Conservation (phyloP, 2,329 filamentous ascomycete genomes). For the Aspergillus uvarum region DNA sequence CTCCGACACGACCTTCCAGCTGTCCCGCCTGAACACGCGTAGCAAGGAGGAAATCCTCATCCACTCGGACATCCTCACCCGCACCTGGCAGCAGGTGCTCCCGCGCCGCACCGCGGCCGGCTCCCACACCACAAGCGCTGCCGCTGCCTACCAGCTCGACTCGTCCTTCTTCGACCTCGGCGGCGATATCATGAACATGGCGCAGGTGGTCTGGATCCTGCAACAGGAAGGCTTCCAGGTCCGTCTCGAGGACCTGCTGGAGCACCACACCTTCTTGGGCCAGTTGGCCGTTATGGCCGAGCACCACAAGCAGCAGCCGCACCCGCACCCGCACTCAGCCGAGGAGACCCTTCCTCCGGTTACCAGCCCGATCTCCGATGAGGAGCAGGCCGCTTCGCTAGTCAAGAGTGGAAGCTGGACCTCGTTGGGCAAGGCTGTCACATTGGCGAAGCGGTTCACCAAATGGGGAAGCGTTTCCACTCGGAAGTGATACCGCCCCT, state of each 20-base stretch:
- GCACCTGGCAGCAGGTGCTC: constrained; percentile 43
- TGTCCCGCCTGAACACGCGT: constrained; percentile 37
- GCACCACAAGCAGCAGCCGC: constrained; percentile 27
- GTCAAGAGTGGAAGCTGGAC: constrained; percentile 24
- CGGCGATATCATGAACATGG: constrained; percentile 44
- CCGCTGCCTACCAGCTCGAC: constrained; percentile 36
- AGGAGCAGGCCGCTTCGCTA: neutral
- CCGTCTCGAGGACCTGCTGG: constrained; percentile 41
- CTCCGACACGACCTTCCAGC: constrained; percentile 34
- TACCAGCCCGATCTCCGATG: neutral
- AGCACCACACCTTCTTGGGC: constrained; percentile 43
- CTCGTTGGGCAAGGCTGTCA: constrained; percentile 27
- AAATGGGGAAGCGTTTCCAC: constrained; percentile 27
- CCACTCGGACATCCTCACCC: constrained; percentile 40
- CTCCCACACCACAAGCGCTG: constrained; percentile 16
- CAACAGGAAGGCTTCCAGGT: constrained; percentile 43
- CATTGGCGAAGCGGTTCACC: constrained; percentile 30
- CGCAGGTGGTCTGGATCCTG: constrained; percentile 42
- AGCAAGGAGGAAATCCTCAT: constrained; percentile 41
- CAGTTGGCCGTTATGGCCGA: constrained; percentile 40
- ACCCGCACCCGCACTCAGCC: neutral
- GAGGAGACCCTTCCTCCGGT: neutral
- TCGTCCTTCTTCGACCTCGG: constrained; percentile 45
- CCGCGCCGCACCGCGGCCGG: constrained; percentile 16
- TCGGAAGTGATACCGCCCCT: constrained; percentile 10